Conservation (phyloP, 1,284 basidiomycete genomes). For the Fistulina hepatica region DNA sequence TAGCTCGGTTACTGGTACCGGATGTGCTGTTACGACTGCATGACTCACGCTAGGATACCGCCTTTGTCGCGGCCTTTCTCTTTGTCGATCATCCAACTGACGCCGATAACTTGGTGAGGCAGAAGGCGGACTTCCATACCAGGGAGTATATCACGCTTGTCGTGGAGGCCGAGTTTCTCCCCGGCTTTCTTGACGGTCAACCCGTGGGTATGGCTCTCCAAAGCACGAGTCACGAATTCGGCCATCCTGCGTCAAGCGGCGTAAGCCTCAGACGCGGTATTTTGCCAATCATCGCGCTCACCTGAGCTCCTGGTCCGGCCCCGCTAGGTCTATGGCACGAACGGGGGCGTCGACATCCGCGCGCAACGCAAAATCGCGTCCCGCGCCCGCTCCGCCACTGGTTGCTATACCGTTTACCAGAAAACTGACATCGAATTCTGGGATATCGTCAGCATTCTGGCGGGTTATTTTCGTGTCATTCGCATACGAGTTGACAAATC, state of each 20-base stretch:
- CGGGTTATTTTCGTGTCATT: too few relatives aligned
- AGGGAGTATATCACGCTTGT: slow-evolving; percentile 42
- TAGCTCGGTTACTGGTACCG: slow-evolving; percentile 1
- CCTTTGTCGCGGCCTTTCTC: slow-evolving; percentile 41
- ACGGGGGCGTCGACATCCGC: slow-evolving; percentile 38
- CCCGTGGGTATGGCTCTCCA: slow-evolving; percentile 44
- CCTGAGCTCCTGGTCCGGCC: slow-evolving; percentile 35
- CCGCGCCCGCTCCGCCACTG: too few relatives aligned
- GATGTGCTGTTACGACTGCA: neutral
- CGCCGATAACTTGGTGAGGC: slow-evolving; percentile 63
- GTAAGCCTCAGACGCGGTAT: neutral
- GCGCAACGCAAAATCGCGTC: too few relatives aligned
- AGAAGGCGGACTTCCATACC: slow-evolving; percentile 57
- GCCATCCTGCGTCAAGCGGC: slow-evolving; percentile 32
- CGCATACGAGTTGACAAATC: too few relatives aligned
- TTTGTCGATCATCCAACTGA: slow-evolving; percentile 58
- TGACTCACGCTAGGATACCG: slow-evolving; percentile 64
- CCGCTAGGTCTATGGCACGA: slow-evolving; percentile 33
- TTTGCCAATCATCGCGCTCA: slow-evolving; percentile 10
- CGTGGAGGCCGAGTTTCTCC: slow-evolving; percentile 36
- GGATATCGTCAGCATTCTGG: too few relatives aligned
- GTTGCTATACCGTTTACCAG: too few relatives aligned
- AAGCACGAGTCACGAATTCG: slow-evolving; percentile 45
- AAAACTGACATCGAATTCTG: too few relatives aligned
- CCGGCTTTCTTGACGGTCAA: slow-evolving; percentile 40